Base-by-base conservation (phyloP, 1,284 basidiomycete species). In the Sanghuangporus weigelae region DNA sequence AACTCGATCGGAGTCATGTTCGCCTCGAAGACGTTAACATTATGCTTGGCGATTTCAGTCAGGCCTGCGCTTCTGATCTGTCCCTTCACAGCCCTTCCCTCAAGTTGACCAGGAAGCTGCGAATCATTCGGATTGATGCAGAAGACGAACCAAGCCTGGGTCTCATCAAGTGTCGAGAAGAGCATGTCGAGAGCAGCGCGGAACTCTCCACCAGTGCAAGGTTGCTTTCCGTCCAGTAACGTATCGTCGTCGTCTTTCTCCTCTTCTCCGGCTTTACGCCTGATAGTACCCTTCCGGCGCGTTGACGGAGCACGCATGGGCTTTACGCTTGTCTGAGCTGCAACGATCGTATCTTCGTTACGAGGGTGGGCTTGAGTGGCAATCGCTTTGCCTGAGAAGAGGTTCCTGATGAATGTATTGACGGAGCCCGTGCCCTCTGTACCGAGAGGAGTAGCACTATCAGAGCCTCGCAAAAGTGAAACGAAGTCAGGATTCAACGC, bases 121-220 rank as follows among this genome's bases (percentile, higher is more conserved):
- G 92, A 90, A 77, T 98, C 95, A 73, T 98, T 98, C 10, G 95
- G 95, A 69, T 93, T 95, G 67, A 98, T 75, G 72, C 94, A 97
- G 75, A 97, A 92, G 5, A 97, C 83, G 71, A 90, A 92, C 96
- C 96, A 98, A 1, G 87, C 79, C 77, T 97, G 93, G 12, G 93
- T 90, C 68, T 97, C 95, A 62, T 92, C 88, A 21, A 98, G 80
- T 0, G 94, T 96, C 67, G 93, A 87, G 69, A 98, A 92, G 5
- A 98, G 81, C 0, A 88, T 90, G 69, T 93, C 89, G 39, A 98
- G 77, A 0, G 95, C 92, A 0, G 85, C 76, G 67, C 87, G 84
- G 79, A 97, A 95, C 74, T 95, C 92, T 61, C 95, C 95, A 1
- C 92, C 88, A 3, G 97, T 86, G 69, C 93, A 95, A 0, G 87